A percentile compares a stretch with the other conserved stretches of the same genome.
These are phyloP conservation scores for Sarocladium strictum DNA, from an alignment of 2,329 filamentous ascomycete species.

Conservation along the genomic window DNA sequence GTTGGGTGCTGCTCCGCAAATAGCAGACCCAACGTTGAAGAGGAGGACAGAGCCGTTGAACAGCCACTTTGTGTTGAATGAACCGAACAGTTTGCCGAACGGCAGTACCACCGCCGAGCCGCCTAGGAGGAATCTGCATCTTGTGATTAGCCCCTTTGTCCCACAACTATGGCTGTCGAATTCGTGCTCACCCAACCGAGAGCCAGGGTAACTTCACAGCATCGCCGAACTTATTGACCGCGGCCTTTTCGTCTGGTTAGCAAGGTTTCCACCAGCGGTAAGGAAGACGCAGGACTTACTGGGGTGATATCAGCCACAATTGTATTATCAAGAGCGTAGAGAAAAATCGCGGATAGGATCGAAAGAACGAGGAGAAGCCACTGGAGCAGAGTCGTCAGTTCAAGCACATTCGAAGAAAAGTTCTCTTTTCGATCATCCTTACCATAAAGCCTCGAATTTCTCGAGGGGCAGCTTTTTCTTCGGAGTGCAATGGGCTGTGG, in stretches of 20 bases:
- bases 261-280: not conserved
- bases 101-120: slow-evolving; percentile 15
- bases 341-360: slow-evolving; percentile 16
- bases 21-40: slow-evolving; percentile 23
- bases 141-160: not conserved
- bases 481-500: too few relatives aligned
- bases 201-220: slow-evolving; percentile 17
- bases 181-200: too few relatives aligned
- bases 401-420: too few relatives aligned
- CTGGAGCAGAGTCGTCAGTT: not conserved
- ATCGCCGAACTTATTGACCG: slow-evolving; percentile 16
- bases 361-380: not conserved
- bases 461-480: too few relatives aligned
- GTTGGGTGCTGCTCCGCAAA: slow-evolving; percentile 35
- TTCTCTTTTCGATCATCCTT: too few relatives aligned
- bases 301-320: slow-evolving; percentile 37
- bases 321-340: slow-evolving; percentile 40
- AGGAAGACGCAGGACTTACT: too few relatives aligned
- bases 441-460: too few relatives aligned
- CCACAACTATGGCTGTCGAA: not conserved
- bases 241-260: slow-evolving; percentile 6
- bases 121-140: slow-evolving; percentile 15
- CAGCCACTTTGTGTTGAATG: slow-evolving; percentile 39
- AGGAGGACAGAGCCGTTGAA: slow-evolving; percentile 20
- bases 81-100: slow-evolving; percentile 15